These are phyloP conservation scores for Crithidia fasciculata DNA, from an alignment of 208 protist genomes.

Conservation along the genomic window DNA sequence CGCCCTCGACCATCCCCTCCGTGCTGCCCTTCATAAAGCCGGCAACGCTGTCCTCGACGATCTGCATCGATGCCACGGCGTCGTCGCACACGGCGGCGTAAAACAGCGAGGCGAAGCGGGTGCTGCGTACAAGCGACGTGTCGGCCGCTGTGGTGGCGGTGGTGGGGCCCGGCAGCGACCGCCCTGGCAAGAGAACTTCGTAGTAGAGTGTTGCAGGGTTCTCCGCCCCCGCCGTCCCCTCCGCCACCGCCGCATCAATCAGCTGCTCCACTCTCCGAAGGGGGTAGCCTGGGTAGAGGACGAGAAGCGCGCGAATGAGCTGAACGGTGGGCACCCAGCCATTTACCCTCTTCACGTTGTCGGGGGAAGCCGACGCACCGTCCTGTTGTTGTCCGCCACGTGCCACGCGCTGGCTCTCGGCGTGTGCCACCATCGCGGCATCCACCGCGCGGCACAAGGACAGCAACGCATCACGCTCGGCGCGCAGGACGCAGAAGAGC, in stretches of 20 bases:
- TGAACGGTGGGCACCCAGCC: conserved; percentile 69
- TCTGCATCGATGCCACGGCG: conserved; percentile 60
- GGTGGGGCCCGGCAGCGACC: conserved; percentile 43
- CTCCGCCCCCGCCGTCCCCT: conserved; percentile 47
- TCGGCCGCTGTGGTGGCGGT: conserved; percentile 34
- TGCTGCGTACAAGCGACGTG: conserved; percentile 21
- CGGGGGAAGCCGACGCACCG: neutral
- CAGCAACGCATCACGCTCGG: conserved; percentile 57
- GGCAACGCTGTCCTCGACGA: conserved; percentile 65
- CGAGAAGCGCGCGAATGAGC: conserved; percentile 54
- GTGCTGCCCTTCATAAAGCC: conserved; percentile 19
- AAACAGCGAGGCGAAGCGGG: conserved; percentile 50
- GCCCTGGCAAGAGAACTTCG: conserved; percentile 61
- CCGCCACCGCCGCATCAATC: conserved; percentile 47
- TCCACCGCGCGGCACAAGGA: conserved; percentile 58
- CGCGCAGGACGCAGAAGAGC: conserved; percentile 59
- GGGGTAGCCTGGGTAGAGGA: conserved; percentile 79
- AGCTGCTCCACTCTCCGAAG: conserved; percentile 48
- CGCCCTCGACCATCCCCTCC: conserved; percentile 15
- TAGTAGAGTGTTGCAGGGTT: conserved; percentile 61
- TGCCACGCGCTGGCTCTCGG: neutral
- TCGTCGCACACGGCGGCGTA: conserved; percentile 71
- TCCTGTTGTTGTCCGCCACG: neutral
- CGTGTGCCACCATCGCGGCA: conserved; percentile 4
- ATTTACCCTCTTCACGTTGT: neutral